phyloP scores from a whole-genome alignment of 2,329 filamentous ascomycete species.

The Neobulgaria alba region DNA sequence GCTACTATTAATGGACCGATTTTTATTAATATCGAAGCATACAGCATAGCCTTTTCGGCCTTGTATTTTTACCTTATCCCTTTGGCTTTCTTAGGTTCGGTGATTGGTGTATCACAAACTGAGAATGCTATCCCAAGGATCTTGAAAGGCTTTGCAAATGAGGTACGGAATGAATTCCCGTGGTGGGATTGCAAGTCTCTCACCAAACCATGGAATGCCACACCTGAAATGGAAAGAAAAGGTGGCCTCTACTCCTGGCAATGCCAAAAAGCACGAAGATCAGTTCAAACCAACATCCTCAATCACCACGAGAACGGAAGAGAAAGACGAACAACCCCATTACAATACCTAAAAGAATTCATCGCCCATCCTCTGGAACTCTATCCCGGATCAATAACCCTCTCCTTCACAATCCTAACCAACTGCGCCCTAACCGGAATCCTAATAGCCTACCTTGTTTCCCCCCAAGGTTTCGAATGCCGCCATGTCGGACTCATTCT shows the following conservation, averaged over 20 bases:
- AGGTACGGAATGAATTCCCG: neutral
- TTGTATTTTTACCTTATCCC: slow-evolving; percentile 5
- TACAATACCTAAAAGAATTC: no score
- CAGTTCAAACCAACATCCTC: neutral
- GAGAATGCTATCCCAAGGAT: neutral
- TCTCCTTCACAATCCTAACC: neutral
- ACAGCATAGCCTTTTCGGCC: slow-evolving; percentile 4
- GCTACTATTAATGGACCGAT: slow-evolving; percentile 1
- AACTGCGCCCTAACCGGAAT: neutral
- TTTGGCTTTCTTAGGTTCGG: slow-evolving; percentile 1
- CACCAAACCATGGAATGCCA: no score
- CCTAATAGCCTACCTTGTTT: slow-evolving; percentile 2
- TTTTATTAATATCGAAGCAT: slow-evolving; percentile 6
- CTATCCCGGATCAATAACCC: neutral
- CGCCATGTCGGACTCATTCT: slow-evolving; percentile 2
- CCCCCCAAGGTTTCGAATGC: slow-evolving; percentile 2
- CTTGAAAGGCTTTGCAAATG: neutral
- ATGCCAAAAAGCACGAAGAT: neutral
- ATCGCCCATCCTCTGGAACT: neutral
- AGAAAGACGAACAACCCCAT: no score
- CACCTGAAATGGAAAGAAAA: neutral
- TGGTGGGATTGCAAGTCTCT: no score
- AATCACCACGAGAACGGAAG: no score
- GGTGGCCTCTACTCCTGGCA: slow-evolving; percentile 6
- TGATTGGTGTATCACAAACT: slow-evolving; percentile 5